These are phyloP conservation scores for Lactuca saligna DNA, from an alignment of 129 eudicot species.

Conservation along the genomic window DNA sequence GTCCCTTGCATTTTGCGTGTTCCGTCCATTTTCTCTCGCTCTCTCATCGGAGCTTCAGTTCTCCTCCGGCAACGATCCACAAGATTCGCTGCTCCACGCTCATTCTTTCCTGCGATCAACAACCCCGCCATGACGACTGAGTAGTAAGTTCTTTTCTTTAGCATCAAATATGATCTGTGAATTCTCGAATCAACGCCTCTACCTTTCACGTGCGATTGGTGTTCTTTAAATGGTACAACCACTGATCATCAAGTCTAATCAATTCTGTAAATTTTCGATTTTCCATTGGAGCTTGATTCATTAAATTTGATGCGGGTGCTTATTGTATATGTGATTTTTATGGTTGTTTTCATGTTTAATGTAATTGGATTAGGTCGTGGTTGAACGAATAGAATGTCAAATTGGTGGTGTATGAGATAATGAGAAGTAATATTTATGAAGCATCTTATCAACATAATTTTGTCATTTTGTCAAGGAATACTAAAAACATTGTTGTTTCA, in stretches of 20 bases:
- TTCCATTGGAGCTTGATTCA: slow-evolving; percentile 1
- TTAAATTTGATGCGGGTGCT: background rate
- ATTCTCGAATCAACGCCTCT: slow-evolving; percentile 2
- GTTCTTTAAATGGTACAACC: background rate
- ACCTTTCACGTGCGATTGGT: background rate
- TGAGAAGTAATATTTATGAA: background rate
- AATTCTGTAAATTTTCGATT: background rate
- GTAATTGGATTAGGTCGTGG: background rate
- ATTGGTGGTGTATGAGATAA: background rate
- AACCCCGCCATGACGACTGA: slow-evolving; percentile 9
- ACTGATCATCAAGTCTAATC: background rate
- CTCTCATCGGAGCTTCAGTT: slow-evolving; percentile 9
- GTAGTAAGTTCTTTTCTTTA: slow-evolving; percentile 4
- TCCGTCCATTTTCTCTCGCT: slow-evolving; percentile 3
- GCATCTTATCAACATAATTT: background rate
- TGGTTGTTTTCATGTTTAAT: background rate
- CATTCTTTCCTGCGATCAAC: background rate
- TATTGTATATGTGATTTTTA: too few species aligned
- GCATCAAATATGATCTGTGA: background rate
- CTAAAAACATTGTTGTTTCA: background rate
- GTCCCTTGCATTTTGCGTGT: slow-evolving; percentile 9
- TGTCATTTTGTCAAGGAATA: too few species aligned
- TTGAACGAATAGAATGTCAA: background rate
- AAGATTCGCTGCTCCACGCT: background rate
- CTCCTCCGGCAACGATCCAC: slow-evolving; percentile 7